Evolutionary conservation across 2,329 filamentous ascomycete species (phyloP), one percentile per base, ranked within the genome.

Genomic region (Myriosclerotinia scirpicola): DNA sequence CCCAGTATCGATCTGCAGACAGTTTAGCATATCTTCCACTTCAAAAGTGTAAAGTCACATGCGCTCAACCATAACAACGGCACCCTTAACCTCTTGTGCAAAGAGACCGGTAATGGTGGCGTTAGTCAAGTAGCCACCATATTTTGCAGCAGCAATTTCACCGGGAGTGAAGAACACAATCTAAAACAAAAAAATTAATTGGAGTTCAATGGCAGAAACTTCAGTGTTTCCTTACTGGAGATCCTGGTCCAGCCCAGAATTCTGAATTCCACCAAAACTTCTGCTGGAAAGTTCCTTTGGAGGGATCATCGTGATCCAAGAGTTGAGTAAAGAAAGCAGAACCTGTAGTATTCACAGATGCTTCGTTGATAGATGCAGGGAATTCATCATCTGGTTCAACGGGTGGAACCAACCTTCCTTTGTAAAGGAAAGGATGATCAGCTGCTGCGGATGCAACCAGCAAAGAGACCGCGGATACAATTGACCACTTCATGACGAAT

Each of bases 291-390:
- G 81, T 86, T 14, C 84, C 84, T 15, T 84, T 75, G n/a, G 77
- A 77, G 1, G 84, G 84, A 70, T 86, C 78, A 5, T 79, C 75
- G 75, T 89, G 86, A 72, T 89, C 85, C 59, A 88, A 82, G 64
- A 84, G 78, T 74, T 88, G 86, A 38, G 69, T 68, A 64, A 76
- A 75, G 63, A 73, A 74, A 1, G 67, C 69, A 15, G 68, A 67
- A 3, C 74, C 74, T 8, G 70, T 74, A 22, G 58, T 68, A 55
- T 68, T 71, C 34, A 48, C 52, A 22, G 30, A 34, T 34, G 30
- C 30, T 30, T 69, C 61, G 12, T 65, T 54, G 46, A 50, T 38
- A 5, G 69, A 58, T 12, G 67, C 44, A 1, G 46, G 36, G 14
- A 55, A 67, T 26, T 69, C 64, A 55, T 74, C 71, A n/a, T 48